phyloP scores from a whole-genome alignment of 1,139 yeast genomes.

The Geotrichum cucujoidarum region DNA sequence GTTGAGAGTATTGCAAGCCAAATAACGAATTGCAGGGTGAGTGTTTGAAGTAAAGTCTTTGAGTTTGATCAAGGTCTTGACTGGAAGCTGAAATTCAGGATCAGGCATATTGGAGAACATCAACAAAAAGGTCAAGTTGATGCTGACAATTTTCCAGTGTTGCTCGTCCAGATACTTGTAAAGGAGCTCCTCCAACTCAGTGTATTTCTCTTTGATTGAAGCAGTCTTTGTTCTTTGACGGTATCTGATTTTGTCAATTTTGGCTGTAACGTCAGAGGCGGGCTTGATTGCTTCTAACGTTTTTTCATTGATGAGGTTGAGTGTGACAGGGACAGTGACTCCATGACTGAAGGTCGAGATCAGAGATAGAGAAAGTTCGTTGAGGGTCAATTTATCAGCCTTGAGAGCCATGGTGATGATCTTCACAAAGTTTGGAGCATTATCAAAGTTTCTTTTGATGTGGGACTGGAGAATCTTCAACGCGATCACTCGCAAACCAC shows the following conservation, averaged over 20 bases:
- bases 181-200: slow-evolving; percentile 16
- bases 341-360: slow-evolving; percentile 28
- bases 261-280: slow-evolving; percentile 50
- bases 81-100: slow-evolving; percentile 36
- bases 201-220: slow-evolving; percentile 8
- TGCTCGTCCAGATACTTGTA: slow-evolving; percentile 30
- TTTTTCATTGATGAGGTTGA: slow-evolving; percentile 42
- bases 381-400: slow-evolving; percentile 48
- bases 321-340: slow-evolving; percentile 16
- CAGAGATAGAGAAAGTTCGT: slow-evolving; percentile 33
- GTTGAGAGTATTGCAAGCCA: slow-evolving; percentile 50
- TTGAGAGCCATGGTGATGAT: slow-evolving; percentile 54
- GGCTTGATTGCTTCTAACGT: slow-evolving; percentile 55
- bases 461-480: slow-evolving; percentile 41
- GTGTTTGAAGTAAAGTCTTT: slow-evolving; percentile 54
- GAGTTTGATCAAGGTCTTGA: slow-evolving; percentile 46
- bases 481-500: slow-evolving; percentile 49
- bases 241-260: slow-evolving; percentile 49
- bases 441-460: slow-evolving; percentile 53
- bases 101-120: slow-evolving; percentile 55
- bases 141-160: slow-evolving; percentile 68
- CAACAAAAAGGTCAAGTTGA: slow-evolving; percentile 52
- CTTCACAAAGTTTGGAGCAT: slow-evolving; percentile 45
- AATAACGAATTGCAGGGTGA: slow-evolving; percentile 62
- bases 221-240: slow-evolving; percentile 44